phyloP scores from a whole-genome alignment of 2,329 filamentous ascomycete species.

The Arthrobotrys iridis region DNA sequence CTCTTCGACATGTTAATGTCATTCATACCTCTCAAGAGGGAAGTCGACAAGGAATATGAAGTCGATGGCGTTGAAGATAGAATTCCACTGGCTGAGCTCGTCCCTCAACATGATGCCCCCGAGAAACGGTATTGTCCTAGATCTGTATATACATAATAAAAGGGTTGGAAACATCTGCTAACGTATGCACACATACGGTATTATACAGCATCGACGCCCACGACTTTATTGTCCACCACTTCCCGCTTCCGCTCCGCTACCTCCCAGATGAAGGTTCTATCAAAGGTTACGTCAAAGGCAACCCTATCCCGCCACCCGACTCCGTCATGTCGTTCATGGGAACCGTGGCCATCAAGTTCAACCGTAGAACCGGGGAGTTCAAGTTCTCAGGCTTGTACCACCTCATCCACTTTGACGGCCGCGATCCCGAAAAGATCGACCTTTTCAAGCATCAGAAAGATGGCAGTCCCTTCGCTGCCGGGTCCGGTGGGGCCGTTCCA shows the following conservation, averaged over 20 bases:
- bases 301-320: too few relatives aligned
- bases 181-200: too few relatives aligned
- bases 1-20: constrained; percentile 42
- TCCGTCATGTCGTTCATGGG: neutral
- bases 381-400: constrained; percentile 38
- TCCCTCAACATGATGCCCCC: too few relatives aligned
- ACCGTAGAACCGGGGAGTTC: constrained; percentile 1
- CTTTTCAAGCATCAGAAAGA: neutral
- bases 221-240: too few relatives aligned
- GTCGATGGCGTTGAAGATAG: neutral
- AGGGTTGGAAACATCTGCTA: too few relatives aligned
- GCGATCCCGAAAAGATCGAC: neutral
- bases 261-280: too few relatives aligned
- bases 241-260: too few relatives aligned
- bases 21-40: too few relatives aligned
- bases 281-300: too few relatives aligned
- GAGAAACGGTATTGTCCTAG: too few relatives aligned
- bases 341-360: constrained; percentile 27
- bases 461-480: neutral
- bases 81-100: neutral
- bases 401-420: neutral
- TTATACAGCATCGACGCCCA: too few relatives aligned
- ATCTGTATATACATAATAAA: too few relatives aligned
- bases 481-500: neutral
- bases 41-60: neutral